A percentile compares a stretch with the other conserved stretches of the same genome.
phyloP scores from a whole-genome alignment of 2,329 filamentous ascomycete genomes.

The Neofusicoccum cordaticola region DNA sequence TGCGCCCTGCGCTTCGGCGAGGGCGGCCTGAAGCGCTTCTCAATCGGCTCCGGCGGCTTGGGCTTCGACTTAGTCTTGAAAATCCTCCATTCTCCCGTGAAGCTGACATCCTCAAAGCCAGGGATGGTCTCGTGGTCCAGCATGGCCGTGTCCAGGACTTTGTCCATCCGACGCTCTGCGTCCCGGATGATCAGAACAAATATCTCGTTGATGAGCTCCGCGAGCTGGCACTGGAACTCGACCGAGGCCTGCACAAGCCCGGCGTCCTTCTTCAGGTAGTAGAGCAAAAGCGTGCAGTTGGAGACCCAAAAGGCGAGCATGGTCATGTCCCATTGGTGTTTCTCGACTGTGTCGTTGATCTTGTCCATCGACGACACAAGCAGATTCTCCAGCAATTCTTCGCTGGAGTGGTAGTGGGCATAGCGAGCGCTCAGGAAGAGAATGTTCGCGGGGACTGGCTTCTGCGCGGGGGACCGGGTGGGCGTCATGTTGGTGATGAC shows the following conservation, averaged over 20 bases:
- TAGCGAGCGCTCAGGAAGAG: constrained; percentile 94
- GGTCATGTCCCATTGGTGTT: constrained; percentile 98
- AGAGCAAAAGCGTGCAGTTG: constrained; percentile 89
- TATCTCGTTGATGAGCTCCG: constrained; percentile 95
- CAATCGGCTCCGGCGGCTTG: constrained; percentile 77
- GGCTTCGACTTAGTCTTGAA: constrained; percentile 89
- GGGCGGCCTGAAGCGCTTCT: constrained; percentile 87
- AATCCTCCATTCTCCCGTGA: constrained; percentile 98
- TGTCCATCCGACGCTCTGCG: constrained; percentile 92
- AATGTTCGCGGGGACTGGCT: constrained; percentile 95
- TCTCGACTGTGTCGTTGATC: constrained; percentile 95
- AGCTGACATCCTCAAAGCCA: constrained; percentile 92
- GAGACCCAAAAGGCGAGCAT: constrained; percentile 99
- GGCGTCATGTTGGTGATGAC: constrained; percentile 98
- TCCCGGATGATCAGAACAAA: constrained; percentile 97
- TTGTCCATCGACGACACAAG: constrained; percentile 87
- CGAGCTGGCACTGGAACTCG: constrained; percentile 88
- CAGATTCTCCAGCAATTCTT: constrained; percentile 76
- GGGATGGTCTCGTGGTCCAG: constrained; percentile 97
- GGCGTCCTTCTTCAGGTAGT: constrained; percentile 93
- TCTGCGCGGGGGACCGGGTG: constrained; percentile 91
- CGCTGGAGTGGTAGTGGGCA: constrained; percentile 91
- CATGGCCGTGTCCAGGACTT: constrained; percentile 89
- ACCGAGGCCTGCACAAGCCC: constrained; percentile 77
- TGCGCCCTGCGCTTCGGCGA: constrained; percentile 92